phyloP scores from a whole-genome alignment of 352 stramenopile genomes.

The Globisporangium carolinianum region DNA sequence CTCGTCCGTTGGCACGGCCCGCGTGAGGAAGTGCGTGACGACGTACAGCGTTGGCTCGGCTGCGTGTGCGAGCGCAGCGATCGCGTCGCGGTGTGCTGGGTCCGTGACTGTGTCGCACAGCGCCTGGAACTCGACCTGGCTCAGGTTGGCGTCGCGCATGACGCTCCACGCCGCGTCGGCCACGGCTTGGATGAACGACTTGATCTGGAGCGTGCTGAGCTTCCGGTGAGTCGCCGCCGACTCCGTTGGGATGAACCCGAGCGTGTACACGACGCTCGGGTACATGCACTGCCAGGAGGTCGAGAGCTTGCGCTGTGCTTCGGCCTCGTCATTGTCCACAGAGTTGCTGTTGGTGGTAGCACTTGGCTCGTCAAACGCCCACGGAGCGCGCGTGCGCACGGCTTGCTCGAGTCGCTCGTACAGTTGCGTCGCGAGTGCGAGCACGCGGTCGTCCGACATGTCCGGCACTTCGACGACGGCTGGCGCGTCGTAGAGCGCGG shows the following conservation, averaged over 20 bases:
- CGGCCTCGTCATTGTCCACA: conserved; percentile 6
- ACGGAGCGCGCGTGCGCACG: conserved; percentile 54
- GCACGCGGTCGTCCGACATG: conserved; percentile 32
- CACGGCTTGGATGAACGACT: conserved; percentile 77
- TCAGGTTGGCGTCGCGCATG: conserved; percentile 41
- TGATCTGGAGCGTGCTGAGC: conserved; percentile 77
- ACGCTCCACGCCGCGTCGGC: conserved; percentile 65
- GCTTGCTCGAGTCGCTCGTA: conserved; percentile 26
- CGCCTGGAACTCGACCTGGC: conserved; percentile 69
- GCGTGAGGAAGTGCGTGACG: conserved; percentile 60
- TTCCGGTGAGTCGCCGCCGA: conserved; percentile 40
- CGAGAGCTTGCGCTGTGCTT: conserved; percentile 14
- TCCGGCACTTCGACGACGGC: conserved; percentile 63
- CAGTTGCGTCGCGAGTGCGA: conserved; percentile 41
- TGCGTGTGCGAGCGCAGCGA: conserved; percentile 22
- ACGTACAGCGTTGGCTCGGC: conserved; percentile 55
- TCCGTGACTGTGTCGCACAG: conserved; percentile 50
- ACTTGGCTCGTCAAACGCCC: conserved; percentile 31
- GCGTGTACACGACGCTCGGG: conserved; percentile 52
- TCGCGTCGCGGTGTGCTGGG: conserved; percentile 21
- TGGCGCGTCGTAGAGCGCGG: conserved; percentile 55
- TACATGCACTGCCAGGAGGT: conserved; percentile 60
- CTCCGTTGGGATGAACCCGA: conserved; percentile 55
- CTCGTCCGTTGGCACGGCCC: conserved; percentile 44
- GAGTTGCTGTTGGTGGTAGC: neutral